phyloP scores from a whole-genome alignment of 2,329 filamentous ascomycete genomes.

The Tolypocladium capitatum region DNA sequence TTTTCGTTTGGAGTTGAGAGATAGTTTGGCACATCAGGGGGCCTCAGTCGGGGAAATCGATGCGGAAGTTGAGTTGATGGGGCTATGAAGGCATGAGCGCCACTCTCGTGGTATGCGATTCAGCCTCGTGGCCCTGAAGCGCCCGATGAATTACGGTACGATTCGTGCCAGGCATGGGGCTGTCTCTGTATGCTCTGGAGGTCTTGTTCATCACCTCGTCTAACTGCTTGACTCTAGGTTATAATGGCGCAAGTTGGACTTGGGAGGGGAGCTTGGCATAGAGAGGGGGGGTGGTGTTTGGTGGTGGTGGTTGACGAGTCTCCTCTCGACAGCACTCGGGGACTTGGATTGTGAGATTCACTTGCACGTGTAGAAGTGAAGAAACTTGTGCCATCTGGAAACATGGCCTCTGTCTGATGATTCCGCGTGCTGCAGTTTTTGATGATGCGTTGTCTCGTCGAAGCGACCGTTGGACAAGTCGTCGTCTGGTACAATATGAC shows the following conservation, averaged over 20 bases:
- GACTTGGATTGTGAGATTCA: neutral
- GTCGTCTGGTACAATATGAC: no score
- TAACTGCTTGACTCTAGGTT: no score
- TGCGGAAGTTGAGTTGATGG: neutral
- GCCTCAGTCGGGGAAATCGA: neutral
- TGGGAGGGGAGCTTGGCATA: neutral
- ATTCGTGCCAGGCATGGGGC: neutral
- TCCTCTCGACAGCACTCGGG: neutral
- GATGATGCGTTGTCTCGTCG: neutral
- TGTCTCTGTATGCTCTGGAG: neutral
- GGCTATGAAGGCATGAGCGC: neutral
- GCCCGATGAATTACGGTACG: neutral
- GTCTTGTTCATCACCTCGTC: neutral
- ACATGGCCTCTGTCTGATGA: neutral
- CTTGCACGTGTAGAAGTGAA: neutral
- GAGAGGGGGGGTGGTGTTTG: neutral
- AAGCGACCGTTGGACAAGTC: neutral
- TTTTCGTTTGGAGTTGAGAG: slow-evolving; percentile 2
- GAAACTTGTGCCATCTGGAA: neutral
- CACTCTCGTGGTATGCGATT: neutral
- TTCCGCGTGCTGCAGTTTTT: neutral
- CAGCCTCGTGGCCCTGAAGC: neutral
- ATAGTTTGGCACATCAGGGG: neutral
- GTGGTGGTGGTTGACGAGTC: neutral
- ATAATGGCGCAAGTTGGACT: neutral